Base-by-base conservation (phyloP, 202 grass and related monocot species). In the Schoenoplectus tabernaemontani region DNA sequence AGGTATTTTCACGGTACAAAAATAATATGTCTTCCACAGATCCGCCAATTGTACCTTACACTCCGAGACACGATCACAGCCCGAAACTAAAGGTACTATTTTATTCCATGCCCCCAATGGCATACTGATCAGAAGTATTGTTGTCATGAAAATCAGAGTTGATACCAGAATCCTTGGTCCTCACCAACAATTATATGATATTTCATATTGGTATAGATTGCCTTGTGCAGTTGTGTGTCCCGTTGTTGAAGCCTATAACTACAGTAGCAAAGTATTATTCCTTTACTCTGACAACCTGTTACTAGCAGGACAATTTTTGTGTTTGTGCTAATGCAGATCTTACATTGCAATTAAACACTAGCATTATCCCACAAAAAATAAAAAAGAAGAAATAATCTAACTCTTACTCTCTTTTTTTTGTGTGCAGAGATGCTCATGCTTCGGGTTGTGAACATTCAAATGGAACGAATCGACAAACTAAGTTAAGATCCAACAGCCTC, bases 391-490 rank as follows among this genome's bases (percentile, higher is more conserved):
- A 47, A 73, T 5, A 34, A 53, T 51, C 47, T 75, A 36, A 75
- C 24, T 75, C 3, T 74, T 34, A 7, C n/a, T 53, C 33, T 51
- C 47, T 5, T 3, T n/a, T 75, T n/a, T 19, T 61, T 12, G 1
- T 54, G n/a, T 42, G 37, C 28, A 75, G 70, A 75, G 24, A 75
- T 75, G 70, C 17, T 36, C 47, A 34, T 75, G 70, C 47, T 75
- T 75, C 17, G 70, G 70, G 2, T 34, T 75, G 47, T 75, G 70
- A 75, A 71, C 22, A 23, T 10, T 65, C 15, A 51, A n/a, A 48
- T 1, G 22, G 48, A 71, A 71, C 4, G 22, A 71, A 71, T 30
- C 22, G 20, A 11, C 20, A 0, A 48, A 19, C 28, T 3, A 2
- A 7, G 22, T 54, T 54, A 23, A 33, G 36, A 75, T 54, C 36